Evolutionary conservation across 2,329 filamentous ascomycete genomes (phyloP).

Genomic region (Ceratocystis eucalypticola): DNA sequence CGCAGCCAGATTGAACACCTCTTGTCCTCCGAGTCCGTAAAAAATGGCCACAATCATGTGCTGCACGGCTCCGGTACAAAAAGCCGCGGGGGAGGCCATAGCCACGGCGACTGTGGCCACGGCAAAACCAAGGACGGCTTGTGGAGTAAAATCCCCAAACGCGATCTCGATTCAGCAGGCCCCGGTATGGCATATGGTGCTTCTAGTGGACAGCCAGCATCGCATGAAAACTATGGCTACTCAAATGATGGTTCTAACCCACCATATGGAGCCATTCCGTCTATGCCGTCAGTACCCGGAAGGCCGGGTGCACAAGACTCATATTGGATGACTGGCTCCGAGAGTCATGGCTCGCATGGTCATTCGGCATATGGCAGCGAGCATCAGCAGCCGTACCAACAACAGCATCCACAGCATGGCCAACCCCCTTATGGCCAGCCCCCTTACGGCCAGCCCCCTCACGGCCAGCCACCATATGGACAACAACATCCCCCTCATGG

Average conservation of each 20-base stretch:
- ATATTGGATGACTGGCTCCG: constrained; percentile 14
- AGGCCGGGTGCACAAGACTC: constrained; percentile 9
- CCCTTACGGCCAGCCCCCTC: background rate
- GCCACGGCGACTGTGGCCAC: constrained; percentile 37
- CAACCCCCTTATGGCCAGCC: background rate
- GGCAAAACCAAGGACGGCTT: constrained; percentile 46
- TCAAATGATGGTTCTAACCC: constrained; percentile 9
- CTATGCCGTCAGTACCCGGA: background rate
- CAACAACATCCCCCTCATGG: constrained; percentile 6
- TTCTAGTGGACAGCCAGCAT: background rate
- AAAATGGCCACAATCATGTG: constrained; percentile 66
- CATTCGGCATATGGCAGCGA: background rate
- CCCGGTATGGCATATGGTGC: constrained; percentile 11
- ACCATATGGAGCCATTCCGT: background rate
- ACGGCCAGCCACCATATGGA: constrained; percentile 6
- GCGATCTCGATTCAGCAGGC: constrained; percentile 32
- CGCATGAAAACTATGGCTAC: constrained; percentile 11
- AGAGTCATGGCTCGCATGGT: background rate
- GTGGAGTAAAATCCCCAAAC: constrained; percentile 47
- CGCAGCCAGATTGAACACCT: constrained; percentile 56
- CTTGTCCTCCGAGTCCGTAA: constrained; percentile 74
- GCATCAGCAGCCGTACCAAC: constrained; percentile 1
- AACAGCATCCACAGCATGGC: background rate
- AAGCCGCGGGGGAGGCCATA: constrained; percentile 29
- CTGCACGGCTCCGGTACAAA: constrained; percentile 28